Base-by-base conservation (phyloP, 305 asterid genomes). In the Fraxinus velutina region DNA sequence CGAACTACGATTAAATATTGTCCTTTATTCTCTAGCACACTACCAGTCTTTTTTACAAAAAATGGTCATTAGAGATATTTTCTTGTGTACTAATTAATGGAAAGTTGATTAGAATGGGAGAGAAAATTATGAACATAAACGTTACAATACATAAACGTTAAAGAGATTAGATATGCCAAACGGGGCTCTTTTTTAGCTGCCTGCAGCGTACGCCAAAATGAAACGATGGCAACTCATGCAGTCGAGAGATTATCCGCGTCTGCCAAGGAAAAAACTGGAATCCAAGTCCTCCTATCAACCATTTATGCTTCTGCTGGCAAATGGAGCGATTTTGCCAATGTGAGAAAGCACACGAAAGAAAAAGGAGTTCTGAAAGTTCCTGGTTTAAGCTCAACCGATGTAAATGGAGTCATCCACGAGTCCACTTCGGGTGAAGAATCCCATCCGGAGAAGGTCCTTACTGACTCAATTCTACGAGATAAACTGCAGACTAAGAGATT, bases 351-450 rank as follows among this genome's bases (percentile, higher is more conserved):
- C 17, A 88, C 89, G 91, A 91, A 79, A 79, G 91, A 87, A 72
- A 85, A 68, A 17, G 90, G 90, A 21, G 87, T 88, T 86, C 87
- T 34, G 80, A 91, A 91, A 76, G 75, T 21, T 3, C 89, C 94
- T 0, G 92, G 92, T 15, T 87, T 90, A 32, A 91, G 94, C 81
- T 83, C 90, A 5, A 80, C 88, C 8, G 92, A 88, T 83, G 87
- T 89, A 4, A 78, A 84, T 7, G 94, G 92, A 5, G 83, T 39
- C 5, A 80, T 91, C 44, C 84, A 85, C 29, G 94, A 89, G 89
- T 89, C 89, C 85, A 89, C 91, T 73, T 88, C 86, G 0, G 90
- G 87, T 1, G 88, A 87, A 30, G 89, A 84, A 47, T 86, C 82
- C 29, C 90, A 88, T 68, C 77, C 76, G 4, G 87, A 84, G 62